Evolutionary conservation across 495 filamentous ascomycete species (phyloP).

Genomic region (Daldinia concentrica): DNA sequence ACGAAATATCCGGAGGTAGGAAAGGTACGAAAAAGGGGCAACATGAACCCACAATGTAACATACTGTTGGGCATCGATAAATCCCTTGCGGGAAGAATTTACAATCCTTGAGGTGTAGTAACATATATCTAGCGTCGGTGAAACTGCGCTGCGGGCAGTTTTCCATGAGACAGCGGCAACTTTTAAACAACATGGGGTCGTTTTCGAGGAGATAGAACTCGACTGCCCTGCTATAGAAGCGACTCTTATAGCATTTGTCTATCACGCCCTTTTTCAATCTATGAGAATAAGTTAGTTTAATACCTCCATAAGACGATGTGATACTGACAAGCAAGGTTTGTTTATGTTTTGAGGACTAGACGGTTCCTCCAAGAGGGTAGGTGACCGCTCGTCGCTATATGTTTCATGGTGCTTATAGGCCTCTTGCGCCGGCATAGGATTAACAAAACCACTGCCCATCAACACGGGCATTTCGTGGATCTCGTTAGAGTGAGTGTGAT

Average conservation of each 20-base stretch:
- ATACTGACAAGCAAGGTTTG: background rate
- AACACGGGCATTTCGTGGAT: background rate
- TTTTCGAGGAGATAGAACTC: constrained; percentile 26
- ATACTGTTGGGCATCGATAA: constrained; percentile 20
- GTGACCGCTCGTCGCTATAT: background rate
- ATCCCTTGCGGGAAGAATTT: constrained; percentile 11
- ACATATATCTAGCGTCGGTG: constrained; percentile 10
- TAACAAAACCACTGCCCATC: background rate
- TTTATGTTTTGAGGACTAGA: background rate
- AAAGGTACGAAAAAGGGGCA: background rate
- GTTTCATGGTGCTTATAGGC: background rate
- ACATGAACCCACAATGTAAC: constrained; percentile 3
- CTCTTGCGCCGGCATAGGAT: background rate
- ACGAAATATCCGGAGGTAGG: background rate
- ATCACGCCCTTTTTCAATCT: constrained; percentile 5
- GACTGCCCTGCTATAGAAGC: constrained; percentile 21
- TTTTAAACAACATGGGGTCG: background rate
- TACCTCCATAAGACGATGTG: background rate
- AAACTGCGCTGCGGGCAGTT: constrained; percentile 22
- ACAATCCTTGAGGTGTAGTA: constrained; percentile 37
- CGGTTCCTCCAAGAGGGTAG: background rate
- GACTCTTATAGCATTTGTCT: constrained; percentile 26
- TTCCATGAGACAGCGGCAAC: constrained; percentile 22
- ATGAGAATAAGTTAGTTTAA: background rate
- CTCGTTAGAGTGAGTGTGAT: background rate